phyloP scores from a whole-genome alignment of 371 early-diverging fungal species.

The Mucor racemosus region DNA sequence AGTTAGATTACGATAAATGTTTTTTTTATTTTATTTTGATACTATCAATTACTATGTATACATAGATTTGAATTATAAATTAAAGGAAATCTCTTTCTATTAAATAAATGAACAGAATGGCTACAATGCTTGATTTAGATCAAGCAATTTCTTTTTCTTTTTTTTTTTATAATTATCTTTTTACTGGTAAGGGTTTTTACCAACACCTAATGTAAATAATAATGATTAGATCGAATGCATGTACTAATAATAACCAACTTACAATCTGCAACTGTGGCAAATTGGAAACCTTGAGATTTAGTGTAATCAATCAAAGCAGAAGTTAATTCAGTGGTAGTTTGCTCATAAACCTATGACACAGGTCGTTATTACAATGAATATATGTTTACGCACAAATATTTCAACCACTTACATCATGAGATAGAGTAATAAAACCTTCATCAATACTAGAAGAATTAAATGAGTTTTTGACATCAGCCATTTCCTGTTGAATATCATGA shows the following conservation, averaged over 20 bases:
- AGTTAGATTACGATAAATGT: too few relatives aligned
- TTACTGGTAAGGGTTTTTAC: conserved; percentile 8
- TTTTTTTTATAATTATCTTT: not conserved
- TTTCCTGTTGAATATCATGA: conserved; percentile 29
- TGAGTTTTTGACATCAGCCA: conserved; percentile 8
- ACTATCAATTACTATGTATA: too few relatives aligned
- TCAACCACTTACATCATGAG: conserved; percentile 32
- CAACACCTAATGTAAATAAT: not conserved
- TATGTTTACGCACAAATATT: not conserved
- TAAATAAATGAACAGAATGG: conserved; percentile 2
- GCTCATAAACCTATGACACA: conserved; percentile 44
- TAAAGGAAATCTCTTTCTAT: conserved; percentile 4
- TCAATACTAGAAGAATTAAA: not conserved
- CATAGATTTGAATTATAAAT: not conserved
- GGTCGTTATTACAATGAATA: not conserved
- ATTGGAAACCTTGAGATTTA: conserved; percentile 40
- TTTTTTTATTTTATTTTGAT: too few relatives aligned
- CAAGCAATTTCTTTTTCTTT: not conserved
- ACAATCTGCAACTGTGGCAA: conserved; percentile 59
- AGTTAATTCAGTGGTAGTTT: conserved; percentile 44
- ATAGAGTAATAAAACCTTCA: conserved; percentile 27
- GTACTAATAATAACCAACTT: not conserved
- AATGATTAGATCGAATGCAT: not conserved
- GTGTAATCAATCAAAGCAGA: conserved; percentile 36
- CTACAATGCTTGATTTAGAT: conserved; percentile 1